Percentiles rank a stretch among this genome's conserved stretches.
Conservation (phyloP, 441 rosid genomes). For the Hura crepitans region DNA sequence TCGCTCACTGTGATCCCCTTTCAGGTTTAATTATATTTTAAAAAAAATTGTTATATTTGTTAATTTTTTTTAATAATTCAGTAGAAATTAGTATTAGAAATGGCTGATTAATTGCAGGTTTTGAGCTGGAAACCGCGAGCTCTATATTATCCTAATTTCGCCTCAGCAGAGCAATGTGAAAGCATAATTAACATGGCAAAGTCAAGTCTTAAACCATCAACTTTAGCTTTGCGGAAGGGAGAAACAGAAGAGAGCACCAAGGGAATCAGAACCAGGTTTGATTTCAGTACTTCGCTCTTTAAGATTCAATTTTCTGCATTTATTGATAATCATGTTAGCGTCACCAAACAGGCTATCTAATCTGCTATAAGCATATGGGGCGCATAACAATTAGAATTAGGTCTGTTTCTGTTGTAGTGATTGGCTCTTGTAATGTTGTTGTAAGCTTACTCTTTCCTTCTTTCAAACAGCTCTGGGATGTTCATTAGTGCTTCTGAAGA, state of each 20-base stretch:
- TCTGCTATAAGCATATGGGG: background rate
- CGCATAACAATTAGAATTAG: background rate
- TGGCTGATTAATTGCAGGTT: conserved; percentile 36
- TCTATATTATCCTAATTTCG: conserved; percentile 53
- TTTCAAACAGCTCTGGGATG: conserved; percentile 49
- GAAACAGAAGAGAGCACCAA: conserved; percentile 41
- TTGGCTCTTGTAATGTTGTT: conserved; percentile 3
- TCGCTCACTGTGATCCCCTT: conserved; percentile 45
- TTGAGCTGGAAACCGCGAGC: conserved; percentile 74
- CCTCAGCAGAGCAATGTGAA: conserved; percentile 52
- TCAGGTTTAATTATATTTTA: conserved; percentile 38
- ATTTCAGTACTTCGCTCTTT: background rate
- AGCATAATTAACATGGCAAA: conserved; percentile 45
- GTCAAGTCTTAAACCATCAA: conserved; percentile 47
- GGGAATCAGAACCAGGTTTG: conserved; percentile 64
- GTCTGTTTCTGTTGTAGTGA: background rate
- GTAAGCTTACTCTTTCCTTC: conserved; percentile 2
- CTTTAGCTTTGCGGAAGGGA: conserved; percentile 50
- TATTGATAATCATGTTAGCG: background rate
- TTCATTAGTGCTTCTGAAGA: conserved; percentile 50
- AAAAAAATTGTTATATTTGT: background rate
- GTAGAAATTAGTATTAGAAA: background rate
- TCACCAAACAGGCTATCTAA: background rate
- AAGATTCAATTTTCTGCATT: background rate
- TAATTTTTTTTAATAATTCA: background rate